Evolutionary conservation across 2,329 filamentous ascomycete species (phyloP), one percentile per base, ranked within the genome.

Genomic region (Pseudopyrenochaeta lycopersici): DNA sequence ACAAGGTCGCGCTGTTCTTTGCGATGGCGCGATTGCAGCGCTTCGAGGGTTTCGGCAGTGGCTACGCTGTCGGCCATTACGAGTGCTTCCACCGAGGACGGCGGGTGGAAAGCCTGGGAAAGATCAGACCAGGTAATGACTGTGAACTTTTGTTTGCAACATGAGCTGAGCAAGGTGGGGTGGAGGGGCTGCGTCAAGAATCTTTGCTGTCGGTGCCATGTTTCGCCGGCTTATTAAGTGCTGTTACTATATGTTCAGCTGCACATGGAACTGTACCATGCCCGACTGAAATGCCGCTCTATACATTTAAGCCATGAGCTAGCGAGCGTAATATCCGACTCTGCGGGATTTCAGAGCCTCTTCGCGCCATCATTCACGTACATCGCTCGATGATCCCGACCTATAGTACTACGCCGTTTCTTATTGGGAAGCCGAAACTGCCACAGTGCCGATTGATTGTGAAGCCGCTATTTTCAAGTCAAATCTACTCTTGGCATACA

Each of bases 1-100:
- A 96, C 91, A 21, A 99, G 83, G 56, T 98, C 94, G 65, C 88
- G 89, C 74, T 90, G 88, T 78, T 99, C 94, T 76, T 91, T 95
- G 67, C 91, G 88, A 75, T 99, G 95, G 41, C 88, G 89, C 32
- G 87, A 81, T 66, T 91, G 88, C 50, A 95, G 79, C 58, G 90
- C 88, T 55, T 97, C 93, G 77, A 95, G 86, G 18, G 63, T 64
- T 48, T 71, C 68, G n/a, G 33, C 1, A 44, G 20, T 11, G 42
- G 14, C n/a, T 27, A 10, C 17, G 12, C 1, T 46, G 45, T 62
- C 53, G n/a, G 49, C 51, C 61, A 63, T 63, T 17, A 27, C 39
- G 35, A 17, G 3, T 33, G 15, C n/a, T 18, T 9, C 32, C 20
- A 7, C 14, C 9, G 10, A 15, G 11, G 36, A 14, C 12, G 17